phyloP scores from a whole-genome alignment of 31 red algal genomes.

The Porphyra umbilicalis region DNA sequence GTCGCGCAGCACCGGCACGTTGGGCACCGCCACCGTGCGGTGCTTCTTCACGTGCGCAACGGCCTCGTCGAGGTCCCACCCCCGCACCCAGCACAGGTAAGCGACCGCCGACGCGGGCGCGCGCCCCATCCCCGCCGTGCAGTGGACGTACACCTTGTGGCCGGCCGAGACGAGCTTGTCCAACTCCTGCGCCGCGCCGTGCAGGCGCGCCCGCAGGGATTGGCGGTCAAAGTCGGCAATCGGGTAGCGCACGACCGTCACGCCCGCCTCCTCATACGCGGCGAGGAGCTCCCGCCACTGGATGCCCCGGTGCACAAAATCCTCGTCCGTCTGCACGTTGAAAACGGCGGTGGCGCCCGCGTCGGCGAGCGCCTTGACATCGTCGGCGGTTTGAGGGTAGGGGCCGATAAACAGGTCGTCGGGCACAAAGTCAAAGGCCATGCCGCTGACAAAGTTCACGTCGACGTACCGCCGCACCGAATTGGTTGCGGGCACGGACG shows the following conservation, averaged over 20 bases:
- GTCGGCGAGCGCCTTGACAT: constrained; percentile 44
- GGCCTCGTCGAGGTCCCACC: constrained; percentile 48
- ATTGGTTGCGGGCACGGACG: constrained; percentile 18
- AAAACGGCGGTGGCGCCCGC: constrained; percentile 74
- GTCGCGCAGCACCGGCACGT: constrained; percentile 63
- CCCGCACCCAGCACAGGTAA: constrained; percentile 57
- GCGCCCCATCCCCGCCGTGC: constrained; percentile 85
- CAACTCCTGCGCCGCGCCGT: constrained; percentile 36
- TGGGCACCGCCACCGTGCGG: constrained; percentile 65
- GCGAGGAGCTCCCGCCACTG: constrained; percentile 43
- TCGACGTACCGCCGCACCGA: constrained; percentile 23
- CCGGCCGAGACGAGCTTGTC: constrained; percentile 20
- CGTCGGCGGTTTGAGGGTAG: constrained; percentile 61
- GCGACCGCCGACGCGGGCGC: constrained; percentile 72
- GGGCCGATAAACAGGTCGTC: constrained; percentile 75
- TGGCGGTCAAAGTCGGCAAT: constrained; percentile 69
- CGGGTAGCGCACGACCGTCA: constrained; percentile 46
- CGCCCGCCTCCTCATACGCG: constrained; percentile 31
- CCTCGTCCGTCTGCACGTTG: constrained; percentile 89
- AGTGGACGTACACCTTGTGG: constrained; percentile 67
- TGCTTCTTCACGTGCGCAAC: constrained; percentile 65
- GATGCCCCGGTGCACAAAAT: constrained; percentile 74
- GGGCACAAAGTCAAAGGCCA: constrained; percentile 60
- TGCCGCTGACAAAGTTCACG: constrained; percentile 74
- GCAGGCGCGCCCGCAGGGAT: constrained; percentile 21